Base-by-base conservation (phyloP, 2,329 filamentous ascomycete genomes). In the Aspergillus sp. region DNA sequence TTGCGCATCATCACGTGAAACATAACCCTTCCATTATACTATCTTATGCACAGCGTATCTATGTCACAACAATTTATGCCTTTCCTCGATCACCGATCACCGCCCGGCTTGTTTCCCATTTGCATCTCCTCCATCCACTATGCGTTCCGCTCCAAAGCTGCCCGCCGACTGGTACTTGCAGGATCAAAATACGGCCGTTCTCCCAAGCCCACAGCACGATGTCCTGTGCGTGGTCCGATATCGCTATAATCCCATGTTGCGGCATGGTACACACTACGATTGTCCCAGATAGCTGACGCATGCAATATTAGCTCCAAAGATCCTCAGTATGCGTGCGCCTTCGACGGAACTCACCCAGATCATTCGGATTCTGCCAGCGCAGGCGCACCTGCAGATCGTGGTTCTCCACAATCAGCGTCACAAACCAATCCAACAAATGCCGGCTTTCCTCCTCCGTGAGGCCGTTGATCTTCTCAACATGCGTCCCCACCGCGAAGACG, bases 171-270 rank as follows among this genome's bases (percentile, higher is more conserved):
- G 10, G 53, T 65, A 43, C 66, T 69, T 8, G 65, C 62, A 3
- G 78, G 76, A 50, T 83, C 79, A 47, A 81, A 72, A 57, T 80
- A 83, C 1, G 80, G 80, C 60, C 67, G 70, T 67, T 83, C 81
- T 0, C 80, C 81, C 13, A 83, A 58, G 4, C 79, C 77, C 7
- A 82, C 79, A 2, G 74, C 78, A 1, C 81, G 65, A 30, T 76
- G 74, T 0, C 81, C 80, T 8, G 70, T 72, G 3, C 80, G 65
- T 56, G 79, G 73, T 0, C 79, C 81, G 7, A 74, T 60, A 1
- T 68, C 73, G 3, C 73, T 67, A 56, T 81, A 79, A 57, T 83
- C 80, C 11, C 74, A 74, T 0, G 79, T 83, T 0, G 80, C 80
- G 2, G 77, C 74, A 56, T 84, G 81, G 59, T 78, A 83, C 1